Evolutionary conservation across 495 filamentous ascomycete species (phyloP), one percentile per base, ranked within the genome.

Genomic region (Annulohypoxylon bovei): DNA sequence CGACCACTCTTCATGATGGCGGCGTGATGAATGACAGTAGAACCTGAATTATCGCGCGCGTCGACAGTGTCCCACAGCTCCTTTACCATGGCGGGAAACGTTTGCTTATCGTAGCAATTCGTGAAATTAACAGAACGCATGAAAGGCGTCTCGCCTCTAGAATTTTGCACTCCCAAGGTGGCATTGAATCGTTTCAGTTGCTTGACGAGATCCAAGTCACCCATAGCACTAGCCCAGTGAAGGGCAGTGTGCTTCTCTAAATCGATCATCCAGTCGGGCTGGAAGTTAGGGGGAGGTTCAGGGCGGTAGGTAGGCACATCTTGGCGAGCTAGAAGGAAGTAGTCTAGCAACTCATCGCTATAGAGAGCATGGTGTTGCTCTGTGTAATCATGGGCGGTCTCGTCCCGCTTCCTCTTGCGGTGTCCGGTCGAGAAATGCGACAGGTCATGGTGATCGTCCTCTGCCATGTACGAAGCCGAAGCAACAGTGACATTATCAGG

Each of bases 161-260:
- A 81, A 44, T 94, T 95, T 50, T 88, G 82, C 6, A 86, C 84
- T 30, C 87, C 87, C 12, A 90, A 79, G 58, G 88, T 87, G 8
- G 94, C 94, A 33, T 89, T 88, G 56, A 92, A 91, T 11, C 86
- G 85, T 63, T 95, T 89, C 3, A 99, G 82, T 72, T 95, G 88
- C 76, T 89, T 92, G 60, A 98, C 92, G 30, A 98, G 92, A 27
- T 93, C 91, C 16, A 98, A 81, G 73, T 99, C 95, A 40, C 95
- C 95, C 95, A 99, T 98, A n/a, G 95, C 91, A 63, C 92, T 91
- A 16, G 93, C 95, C 95, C 95, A 99, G 76, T 99, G 95, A 62
- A 99, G 84, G 2, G 94, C 93, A 2, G 92, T 95, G 72, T 98
- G 93, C 4, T 88, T 88, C 53, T 95, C 92, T 18, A 92, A 89